phyloP scores from a whole-genome alignment of 1,139 yeast genomes.

The Candida sp. region DNA sequence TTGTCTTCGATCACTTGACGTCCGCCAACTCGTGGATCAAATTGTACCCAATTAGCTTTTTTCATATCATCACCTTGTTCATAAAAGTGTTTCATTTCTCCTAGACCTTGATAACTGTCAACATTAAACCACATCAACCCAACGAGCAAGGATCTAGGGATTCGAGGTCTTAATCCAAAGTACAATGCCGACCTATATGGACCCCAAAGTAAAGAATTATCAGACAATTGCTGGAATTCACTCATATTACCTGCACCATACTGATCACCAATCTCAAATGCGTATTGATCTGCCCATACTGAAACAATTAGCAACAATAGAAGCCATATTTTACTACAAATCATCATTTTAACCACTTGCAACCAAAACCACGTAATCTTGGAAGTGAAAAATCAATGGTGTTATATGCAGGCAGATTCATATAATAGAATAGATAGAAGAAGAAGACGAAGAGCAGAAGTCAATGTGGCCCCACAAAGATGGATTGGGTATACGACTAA shows the following conservation, averaged over 20 bases:
- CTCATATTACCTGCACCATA: constrained; percentile 12
- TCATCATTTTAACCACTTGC: background rate
- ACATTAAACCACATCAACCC: constrained; percentile 92
- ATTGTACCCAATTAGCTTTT: constrained; percentile 81
- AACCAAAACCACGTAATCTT: background rate
- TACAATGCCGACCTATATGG: constrained; percentile 88
- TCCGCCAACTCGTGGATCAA: constrained; percentile 90
- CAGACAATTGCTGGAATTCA: constrained; percentile 24
- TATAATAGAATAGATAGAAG: background rate
- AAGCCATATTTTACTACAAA: background rate
- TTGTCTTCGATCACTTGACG: constrained; percentile 69
- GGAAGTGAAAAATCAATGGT: background rate
- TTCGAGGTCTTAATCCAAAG: constrained; percentile 79
- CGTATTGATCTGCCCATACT: constrained; percentile 5
- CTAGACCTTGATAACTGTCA: constrained; percentile 56
- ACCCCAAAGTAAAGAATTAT: constrained; percentile 67
- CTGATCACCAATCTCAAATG: constrained; percentile 8
- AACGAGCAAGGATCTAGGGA: constrained; percentile 71
- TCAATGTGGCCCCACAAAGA: constrained; percentile 41
- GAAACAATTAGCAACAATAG: background rate
- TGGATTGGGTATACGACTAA: constrained; percentile 39
- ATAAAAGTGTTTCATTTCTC: constrained; percentile 70
- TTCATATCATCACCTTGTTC: constrained; percentile 71
- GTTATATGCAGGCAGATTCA: background rate
- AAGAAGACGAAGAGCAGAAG: too few relatives aligned